Percentiles rank a stretch among this genome's conserved stretches.
These are phyloP conservation scores for Powellomyces hirtus DNA, from an alignment of 192 early-diverging fungal species.

Conservation along the genomic window DNA sequence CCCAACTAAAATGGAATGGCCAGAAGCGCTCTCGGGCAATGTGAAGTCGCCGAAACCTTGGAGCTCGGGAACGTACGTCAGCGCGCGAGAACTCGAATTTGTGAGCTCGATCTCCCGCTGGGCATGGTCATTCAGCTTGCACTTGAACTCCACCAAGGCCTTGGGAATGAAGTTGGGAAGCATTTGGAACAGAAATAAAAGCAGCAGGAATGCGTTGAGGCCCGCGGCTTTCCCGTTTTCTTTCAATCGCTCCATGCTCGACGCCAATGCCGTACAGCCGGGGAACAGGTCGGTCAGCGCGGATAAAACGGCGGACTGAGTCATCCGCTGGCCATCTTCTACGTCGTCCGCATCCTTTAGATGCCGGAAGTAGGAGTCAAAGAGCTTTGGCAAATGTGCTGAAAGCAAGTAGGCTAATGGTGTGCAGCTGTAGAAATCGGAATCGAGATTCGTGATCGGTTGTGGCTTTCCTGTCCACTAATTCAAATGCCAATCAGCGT, in stretches of 20 bases:
- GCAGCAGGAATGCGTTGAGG: constrained; percentile 39
- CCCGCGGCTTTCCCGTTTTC: background rate
- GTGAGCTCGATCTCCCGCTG: constrained; percentile 40
- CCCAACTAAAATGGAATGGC: background rate
- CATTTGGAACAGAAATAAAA: constrained; percentile 48
- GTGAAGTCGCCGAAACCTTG: constrained; percentile 32
- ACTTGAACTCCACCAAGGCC: constrained; percentile 39
- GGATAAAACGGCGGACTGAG: constrained; percentile 18
- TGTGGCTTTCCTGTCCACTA: constrained; percentile 29
- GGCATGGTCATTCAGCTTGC: constrained; percentile 40
- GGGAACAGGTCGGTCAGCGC: constrained; percentile 43
- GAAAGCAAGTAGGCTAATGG: constrained; percentile 37
- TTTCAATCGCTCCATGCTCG: constrained; percentile 14
- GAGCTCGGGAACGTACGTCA: constrained; percentile 38
- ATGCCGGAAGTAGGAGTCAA: constrained; percentile 19
- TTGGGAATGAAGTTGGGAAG: constrained; percentile 47
- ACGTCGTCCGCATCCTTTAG: constrained; percentile 13
- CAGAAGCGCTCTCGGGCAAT: background rate
- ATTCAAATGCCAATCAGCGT: constrained; percentile 1
- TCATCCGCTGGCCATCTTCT: constrained; percentile 19
- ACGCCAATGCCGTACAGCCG: background rate
- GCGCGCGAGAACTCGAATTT: constrained; percentile 29
- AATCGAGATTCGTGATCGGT: constrained; percentile 30
- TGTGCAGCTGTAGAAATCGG: constrained; percentile 32
- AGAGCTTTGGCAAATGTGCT: constrained; percentile 34